These are phyloP conservation scores for Parsonsia alboflavescens DNA, from an alignment of 257 asterid genomes.

Conservation along the genomic window DNA sequence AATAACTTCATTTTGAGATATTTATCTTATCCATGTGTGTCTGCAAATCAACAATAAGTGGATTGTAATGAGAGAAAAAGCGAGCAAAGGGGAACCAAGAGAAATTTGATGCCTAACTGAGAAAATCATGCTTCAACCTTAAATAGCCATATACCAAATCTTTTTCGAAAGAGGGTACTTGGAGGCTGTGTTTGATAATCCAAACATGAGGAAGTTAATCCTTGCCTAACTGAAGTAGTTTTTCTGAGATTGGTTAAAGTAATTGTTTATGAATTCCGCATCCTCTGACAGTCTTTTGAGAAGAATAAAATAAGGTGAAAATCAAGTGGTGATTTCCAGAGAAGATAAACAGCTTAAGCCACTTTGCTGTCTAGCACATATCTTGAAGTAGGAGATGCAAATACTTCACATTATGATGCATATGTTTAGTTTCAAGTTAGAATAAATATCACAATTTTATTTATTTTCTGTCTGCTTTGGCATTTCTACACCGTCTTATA, in stretches of 20 bases:
- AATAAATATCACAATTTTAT: neutral
- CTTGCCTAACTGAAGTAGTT: neutral
- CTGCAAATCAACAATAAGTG: neutral
- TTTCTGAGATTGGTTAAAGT: neutral
- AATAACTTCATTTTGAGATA: neutral
- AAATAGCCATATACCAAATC: neutral
- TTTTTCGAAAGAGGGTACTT: neutral
- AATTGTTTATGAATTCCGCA: neutral
- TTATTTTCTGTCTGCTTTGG: neutral
- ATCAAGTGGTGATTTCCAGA: neutral
- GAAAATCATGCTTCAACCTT: neutral
- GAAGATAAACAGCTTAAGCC: neutral
- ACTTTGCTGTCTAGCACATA: neutral
- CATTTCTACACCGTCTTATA: neutral
- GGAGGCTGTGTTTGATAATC: neutral
- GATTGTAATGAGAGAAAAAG: neutral
- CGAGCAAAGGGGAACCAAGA: neutral
- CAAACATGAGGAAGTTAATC: neutral
- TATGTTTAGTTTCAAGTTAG: neutral
- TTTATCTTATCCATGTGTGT: neutral
- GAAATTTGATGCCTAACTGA: neutral
- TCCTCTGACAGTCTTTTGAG: neutral
- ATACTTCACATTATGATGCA: neutral
- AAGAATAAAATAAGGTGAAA: neutral
- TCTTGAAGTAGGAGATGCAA: neutral